Percentiles rank a stretch among this genome's conserved stretches.
Conservation (phyloP, 306 rosid species). For the Castanea crenata region DNA sequence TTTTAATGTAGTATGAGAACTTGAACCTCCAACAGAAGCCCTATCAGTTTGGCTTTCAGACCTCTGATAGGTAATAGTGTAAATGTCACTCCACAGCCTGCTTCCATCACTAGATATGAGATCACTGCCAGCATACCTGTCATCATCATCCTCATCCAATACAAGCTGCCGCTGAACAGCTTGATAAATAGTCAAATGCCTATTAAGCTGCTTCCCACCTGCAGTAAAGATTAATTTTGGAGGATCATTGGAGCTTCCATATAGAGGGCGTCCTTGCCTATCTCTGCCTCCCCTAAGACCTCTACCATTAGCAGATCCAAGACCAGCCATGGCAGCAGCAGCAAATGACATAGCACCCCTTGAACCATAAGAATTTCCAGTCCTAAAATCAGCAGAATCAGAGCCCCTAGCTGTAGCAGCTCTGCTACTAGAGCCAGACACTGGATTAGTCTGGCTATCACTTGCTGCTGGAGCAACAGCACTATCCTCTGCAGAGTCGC, state of each 20-base stretch:
- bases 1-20: slow-evolving; percentile 50
- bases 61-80: slow-evolving; percentile 86
- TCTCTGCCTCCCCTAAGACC: slow-evolving; percentile 90
- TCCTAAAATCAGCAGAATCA: slow-evolving; percentile 71
- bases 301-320: slow-evolving; percentile 80
- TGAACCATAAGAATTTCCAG: slow-evolving; percentile 67
- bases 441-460: slow-evolving; percentile 71
- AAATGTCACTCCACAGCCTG: slow-evolving; percentile 96
- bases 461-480: slow-evolving; percentile 57
- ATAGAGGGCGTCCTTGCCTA: slow-evolving; percentile 71
- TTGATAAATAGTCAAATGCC: slow-evolving; percentile 92
- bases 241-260: slow-evolving; percentile 69
- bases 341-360: slow-evolving; percentile 98
- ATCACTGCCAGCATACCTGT: slow-evolving; percentile 78
- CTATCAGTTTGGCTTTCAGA: slow-evolving; percentile 70
- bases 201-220: slow-evolving; percentile 90
- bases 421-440: slow-evolving; percentile 91
- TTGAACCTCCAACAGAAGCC: slow-evolving; percentile 65
- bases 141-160: slow-evolving; percentile 94
- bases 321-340: slow-evolving; percentile 99
- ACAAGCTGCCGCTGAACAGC: slow-evolving; percentile 95
- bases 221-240: slow-evolving; percentile 79
- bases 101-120: slow-evolving; percentile 81
- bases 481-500: slow-evolving; percentile 76
- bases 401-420: slow-evolving; percentile 68